Evolutionary conservation across 768 basidiomycete genomes (phyloP).

Genomic region (Naganishia antarctica): DNA sequence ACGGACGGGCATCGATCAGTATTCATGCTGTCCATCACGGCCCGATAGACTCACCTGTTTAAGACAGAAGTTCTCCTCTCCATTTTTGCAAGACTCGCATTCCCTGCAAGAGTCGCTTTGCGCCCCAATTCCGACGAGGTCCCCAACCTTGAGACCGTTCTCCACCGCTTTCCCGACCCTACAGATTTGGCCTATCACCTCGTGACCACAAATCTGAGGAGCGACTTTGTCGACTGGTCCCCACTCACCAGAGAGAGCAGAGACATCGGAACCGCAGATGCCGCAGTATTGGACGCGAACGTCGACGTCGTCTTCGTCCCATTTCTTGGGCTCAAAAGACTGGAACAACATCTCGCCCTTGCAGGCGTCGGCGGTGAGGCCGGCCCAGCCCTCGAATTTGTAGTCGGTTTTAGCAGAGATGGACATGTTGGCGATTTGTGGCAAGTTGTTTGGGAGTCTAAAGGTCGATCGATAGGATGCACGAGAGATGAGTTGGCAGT

Average conservation of each 20-base stretch:
- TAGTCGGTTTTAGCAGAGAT: neutral
- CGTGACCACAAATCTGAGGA: neutral
- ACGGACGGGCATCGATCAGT: neutral
- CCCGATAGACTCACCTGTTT: neutral
- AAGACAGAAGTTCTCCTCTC: slow-evolving; percentile 6
- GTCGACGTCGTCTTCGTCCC: slow-evolving; percentile 58
- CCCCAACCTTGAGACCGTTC: slow-evolving; percentile 2
- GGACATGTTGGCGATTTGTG: neutral
- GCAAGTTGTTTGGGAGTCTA: neutral
- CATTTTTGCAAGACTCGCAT: neutral
- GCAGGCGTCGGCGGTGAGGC: slow-evolving; percentile 30
- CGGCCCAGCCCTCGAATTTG: slow-evolving; percentile 8
- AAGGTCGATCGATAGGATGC: no score
- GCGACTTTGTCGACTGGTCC: slow-evolving; percentile 25
- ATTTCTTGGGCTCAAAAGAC: slow-evolving; percentile 56
- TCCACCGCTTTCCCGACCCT: neutral
- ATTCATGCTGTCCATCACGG: neutral
- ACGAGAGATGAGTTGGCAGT: no score
- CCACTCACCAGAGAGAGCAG: slow-evolving; percentile 53
- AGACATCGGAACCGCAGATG: slow-evolving; percentile 57
- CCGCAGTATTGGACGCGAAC: slow-evolving; percentile 43
- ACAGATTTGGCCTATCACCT: neutral
- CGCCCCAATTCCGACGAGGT: slow-evolving; percentile 1
- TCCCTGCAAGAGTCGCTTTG: neutral
- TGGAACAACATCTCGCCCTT: slow-evolving; percentile 39